These are phyloP conservation scores for Sarcocystis neurona DNA, from an alignment of 169 alveolate species.

Conservation along the genomic window DNA sequence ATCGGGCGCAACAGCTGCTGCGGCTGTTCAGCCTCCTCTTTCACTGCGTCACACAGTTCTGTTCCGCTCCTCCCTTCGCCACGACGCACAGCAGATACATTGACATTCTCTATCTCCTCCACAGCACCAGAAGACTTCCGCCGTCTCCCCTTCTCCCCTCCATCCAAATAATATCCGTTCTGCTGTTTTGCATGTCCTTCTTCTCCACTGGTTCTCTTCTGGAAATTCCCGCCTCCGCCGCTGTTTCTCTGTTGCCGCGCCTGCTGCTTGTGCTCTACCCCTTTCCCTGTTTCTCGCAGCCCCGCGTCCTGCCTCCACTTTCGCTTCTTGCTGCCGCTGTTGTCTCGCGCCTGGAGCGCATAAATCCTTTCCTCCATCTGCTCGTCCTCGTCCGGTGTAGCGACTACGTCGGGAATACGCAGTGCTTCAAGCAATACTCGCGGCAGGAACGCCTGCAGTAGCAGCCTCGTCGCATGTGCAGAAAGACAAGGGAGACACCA, in stretches of 20 bases:
- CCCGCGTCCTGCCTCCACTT: background rate
- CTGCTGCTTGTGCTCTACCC: background rate
- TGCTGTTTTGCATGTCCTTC: background rate
- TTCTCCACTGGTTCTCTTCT: background rate
- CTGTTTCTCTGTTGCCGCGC: constrained; percentile 3
- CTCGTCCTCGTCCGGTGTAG: constrained; percentile 32
- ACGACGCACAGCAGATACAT: background rate
- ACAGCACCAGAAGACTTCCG: background rate
- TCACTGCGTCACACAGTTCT: background rate
- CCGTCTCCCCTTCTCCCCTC: no score
- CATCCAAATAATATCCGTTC: no score
- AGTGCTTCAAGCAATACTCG: constrained; percentile 9
- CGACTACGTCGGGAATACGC: constrained; percentile 8
- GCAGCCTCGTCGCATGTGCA: constrained; percentile 46
- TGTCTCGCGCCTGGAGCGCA: constrained; percentile 20
- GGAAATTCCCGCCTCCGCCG: background rate
- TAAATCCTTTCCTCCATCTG: background rate
- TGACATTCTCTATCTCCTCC: background rate
- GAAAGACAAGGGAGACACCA: constrained; percentile 54
- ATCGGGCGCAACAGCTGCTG: constrained; percentile 29
- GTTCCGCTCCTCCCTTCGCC: background rate
- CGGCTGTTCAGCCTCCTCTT: constrained; percentile 1
- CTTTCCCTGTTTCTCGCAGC: background rate
- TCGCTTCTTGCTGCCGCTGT: background rate
- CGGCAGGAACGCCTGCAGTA: constrained; percentile 49